Conservation (phyloP, 2,329 filamentous ascomycete genomes). For the Scolecobasidium constrictum region DNA sequence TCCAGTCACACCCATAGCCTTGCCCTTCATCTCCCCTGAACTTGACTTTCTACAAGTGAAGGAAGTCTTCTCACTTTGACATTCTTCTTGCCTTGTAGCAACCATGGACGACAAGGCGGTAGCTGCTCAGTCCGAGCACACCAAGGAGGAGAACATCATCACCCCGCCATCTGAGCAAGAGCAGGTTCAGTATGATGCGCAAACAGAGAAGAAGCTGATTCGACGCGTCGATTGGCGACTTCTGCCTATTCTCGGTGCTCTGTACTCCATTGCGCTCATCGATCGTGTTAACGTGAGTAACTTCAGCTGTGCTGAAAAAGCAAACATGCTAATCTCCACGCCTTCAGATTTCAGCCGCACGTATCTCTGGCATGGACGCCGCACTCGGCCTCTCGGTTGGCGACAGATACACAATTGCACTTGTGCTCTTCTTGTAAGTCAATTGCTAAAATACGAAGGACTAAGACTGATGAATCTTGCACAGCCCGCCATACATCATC, state of each 20-base stretch:
- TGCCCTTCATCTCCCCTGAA: too few relatives aligned
- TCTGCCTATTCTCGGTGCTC: conserved; percentile 18
- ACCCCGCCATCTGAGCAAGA: neutral
- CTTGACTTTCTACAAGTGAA: too few relatives aligned
- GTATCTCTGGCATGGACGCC: conserved; percentile 15
- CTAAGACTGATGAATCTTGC: too few relatives aligned
- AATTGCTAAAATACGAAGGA: too few relatives aligned
- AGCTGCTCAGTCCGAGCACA: neutral
- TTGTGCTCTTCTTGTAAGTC: conserved; percentile 15
- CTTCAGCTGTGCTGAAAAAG: too few relatives aligned
- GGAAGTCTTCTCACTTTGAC: too few relatives aligned
- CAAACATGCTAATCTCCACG: conserved; percentile 15
- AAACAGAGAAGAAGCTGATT: conserved; percentile 13
- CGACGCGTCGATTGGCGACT: conserved; percentile 20
- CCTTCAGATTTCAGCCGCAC: conserved; percentile 15
- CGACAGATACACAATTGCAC: conserved; percentile 16
- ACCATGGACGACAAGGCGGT: neutral
- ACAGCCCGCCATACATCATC: conserved; percentile 1
- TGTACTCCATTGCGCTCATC: conserved; percentile 13
- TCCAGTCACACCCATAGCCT: too few relatives aligned
- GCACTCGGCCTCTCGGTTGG: conserved; percentile 11
- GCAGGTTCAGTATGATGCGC: neutral
- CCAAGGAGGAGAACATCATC: neutral
- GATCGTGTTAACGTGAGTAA: conserved; percentile 14
- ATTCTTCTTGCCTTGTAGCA: too few relatives aligned